These are phyloP conservation scores for Pluteus cervinus DNA, from an alignment of 768 basidiomycete genomes.

Conservation along the genomic window DNA sequence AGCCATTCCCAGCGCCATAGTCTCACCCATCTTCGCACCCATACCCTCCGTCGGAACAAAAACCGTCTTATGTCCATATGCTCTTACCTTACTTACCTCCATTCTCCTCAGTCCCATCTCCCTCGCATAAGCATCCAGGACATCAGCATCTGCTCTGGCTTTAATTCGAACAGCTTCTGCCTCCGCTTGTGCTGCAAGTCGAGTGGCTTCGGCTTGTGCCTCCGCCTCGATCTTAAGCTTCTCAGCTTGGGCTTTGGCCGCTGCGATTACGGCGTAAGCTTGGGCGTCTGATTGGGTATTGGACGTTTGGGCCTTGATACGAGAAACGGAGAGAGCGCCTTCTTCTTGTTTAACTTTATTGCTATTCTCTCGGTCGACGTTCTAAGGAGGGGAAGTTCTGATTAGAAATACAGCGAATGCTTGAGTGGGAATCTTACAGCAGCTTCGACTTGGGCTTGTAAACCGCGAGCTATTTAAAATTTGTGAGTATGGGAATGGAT, in stretches of 20 bases:
- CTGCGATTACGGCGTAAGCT: constrained; percentile 68
- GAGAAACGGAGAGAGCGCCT: constrained; percentile 69
- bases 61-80: constrained; percentile 64
- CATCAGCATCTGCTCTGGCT: constrained; percentile 54
- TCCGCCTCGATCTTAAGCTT: constrained; percentile 70
- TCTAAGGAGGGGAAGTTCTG: constrained; percentile 31
- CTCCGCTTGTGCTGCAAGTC: constrained; percentile 71
- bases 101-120: constrained; percentile 71
- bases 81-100: constrained; percentile 55
- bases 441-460: constrained; percentile 85
- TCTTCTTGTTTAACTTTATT: constrained; percentile 86
- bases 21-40: constrained; percentile 52
- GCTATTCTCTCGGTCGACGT: constrained; percentile 82
- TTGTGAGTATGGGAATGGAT: constrained; percentile 6
- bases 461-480: constrained; percentile 48
- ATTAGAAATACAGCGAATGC: not conserved
- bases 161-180: constrained; percentile 62
- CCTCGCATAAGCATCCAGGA: constrained; percentile 60
- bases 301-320: constrained; percentile 64
- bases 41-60: constrained; percentile 64
- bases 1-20: constrained; percentile 68
- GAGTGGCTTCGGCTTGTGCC: constrained; percentile 73
- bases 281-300: constrained; percentile 69
- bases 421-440: constrained; percentile 42
- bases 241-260: constrained; percentile 67